Conservation (phyloP, 345 rosid genomes). For the Dipteronia dyeriana region DNA sequence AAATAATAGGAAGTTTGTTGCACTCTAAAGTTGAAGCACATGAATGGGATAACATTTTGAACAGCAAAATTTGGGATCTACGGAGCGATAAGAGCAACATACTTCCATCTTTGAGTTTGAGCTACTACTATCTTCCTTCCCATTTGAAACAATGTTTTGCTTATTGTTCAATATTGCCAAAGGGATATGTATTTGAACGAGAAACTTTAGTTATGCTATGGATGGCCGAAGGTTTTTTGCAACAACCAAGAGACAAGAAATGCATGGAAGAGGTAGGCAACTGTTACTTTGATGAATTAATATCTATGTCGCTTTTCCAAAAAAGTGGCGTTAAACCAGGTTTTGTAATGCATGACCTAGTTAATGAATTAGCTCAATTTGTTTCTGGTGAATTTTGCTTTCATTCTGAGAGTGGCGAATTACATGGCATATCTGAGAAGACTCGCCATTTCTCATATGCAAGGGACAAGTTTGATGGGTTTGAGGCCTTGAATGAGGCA, state of each 20-base stretch:
- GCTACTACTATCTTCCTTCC: slow-evolving; percentile 36
- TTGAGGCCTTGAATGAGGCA: slow-evolving; percentile 34
- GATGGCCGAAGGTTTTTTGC: slow-evolving; percentile 44
- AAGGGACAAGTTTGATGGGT: slow-evolving; percentile 24
- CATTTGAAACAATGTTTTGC: slow-evolving; percentile 40
- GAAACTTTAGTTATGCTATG: slow-evolving; percentile 31
- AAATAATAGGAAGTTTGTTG: slow-evolving; percentile 40
- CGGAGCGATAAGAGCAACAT: slow-evolving; percentile 29
- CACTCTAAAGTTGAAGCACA: slow-evolving; percentile 24
- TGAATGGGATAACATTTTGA: slow-evolving; percentile 42
- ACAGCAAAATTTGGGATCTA: slow-evolving; percentile 39
- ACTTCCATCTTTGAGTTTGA: slow-evolving; percentile 34
- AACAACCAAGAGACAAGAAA: slow-evolving; percentile 22
- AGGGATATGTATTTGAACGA: slow-evolving; percentile 33
- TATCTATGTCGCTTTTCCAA: slow-evolving; percentile 33
- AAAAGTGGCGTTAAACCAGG: slow-evolving; percentile 10
- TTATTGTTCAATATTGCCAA: slow-evolving; percentile 38
- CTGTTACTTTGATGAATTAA: slow-evolving; percentile 33
- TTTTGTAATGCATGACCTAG: slow-evolving; percentile 42
- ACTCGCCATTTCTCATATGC: slow-evolving; percentile 36
- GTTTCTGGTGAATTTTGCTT: slow-evolving; percentile 35
- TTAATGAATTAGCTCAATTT: slow-evolving; percentile 42
- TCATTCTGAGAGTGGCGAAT: slow-evolving; percentile 27
- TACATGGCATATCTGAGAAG: slow-evolving; percentile 14
- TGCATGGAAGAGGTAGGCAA: slow-evolving; percentile 37